Base-by-base conservation (phyloP, 192 early-diverging fungal species). In the Podila minutissima region DNA sequence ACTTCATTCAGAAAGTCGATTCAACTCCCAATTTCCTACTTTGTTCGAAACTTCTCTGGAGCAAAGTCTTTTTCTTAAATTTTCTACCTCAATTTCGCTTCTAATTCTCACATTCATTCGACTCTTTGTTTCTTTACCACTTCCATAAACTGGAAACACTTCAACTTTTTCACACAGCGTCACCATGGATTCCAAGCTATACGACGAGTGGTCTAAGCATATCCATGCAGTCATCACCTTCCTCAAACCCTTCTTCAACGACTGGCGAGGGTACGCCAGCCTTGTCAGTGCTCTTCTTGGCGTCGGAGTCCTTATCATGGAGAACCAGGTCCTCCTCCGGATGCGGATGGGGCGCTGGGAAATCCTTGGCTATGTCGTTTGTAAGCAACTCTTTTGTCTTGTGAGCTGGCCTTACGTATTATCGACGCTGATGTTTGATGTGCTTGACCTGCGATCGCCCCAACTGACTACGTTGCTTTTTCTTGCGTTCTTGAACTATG, bases 331-430 rank as follows among this genome's bases (percentile, higher is more conserved):
- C 71, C 62, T 81, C 51, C 29, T 81, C 11, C 59, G 77, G 20
- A 81, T 81, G 77, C 71, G 77, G 26, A 73, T 81, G 70, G 77
- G 77, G 17, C 77, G 60, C 28, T 81, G 70, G 77, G 77, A 81
- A 41, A 73, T 81, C 19, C 33, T 53, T 2, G 70, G 70, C n/a
- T 81, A 81, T 32, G 48, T 67, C 20, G 11, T 69, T 11, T 81
- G 77, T 81, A 73, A 50, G 70, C 38, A 13, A 3, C 41, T 17
- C 24, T 8, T 8, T 13, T 26, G 32, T 12, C 19, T 11, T 26
- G 29, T 26, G 29, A 28, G 33, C 15, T 70, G 2, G 28, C 32
- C 22, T 55, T 1, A 24, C 7, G 4, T 22, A 28, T 26, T n/a
- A 41, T 61, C 31, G 22, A 41, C 4, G 17, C 28, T 67, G 60